Base-by-base conservation (phyloP, 2,329 filamentous ascomycete species). In the Zymoseptoria ardabiliae region DNA sequence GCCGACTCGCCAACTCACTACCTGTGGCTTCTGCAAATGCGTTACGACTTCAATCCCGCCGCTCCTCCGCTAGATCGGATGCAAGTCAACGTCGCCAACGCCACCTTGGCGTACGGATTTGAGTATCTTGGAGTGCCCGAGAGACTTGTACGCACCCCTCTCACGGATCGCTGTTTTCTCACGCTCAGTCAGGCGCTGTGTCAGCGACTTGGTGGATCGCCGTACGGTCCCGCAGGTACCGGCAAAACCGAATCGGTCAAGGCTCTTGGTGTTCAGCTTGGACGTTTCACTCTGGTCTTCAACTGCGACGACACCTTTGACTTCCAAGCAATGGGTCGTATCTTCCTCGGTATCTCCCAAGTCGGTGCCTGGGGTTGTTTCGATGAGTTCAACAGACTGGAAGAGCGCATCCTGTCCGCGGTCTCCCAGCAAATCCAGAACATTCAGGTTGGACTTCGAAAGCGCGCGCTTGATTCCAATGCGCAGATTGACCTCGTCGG, bases 261-360 rank as follows among this genome's bases (percentile, higher is more conserved):
- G 76, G 94, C 94, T 20, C 83, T 99, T 23, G 95, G 94, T 79
- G 84, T 99, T 3, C 92, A 99, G 74, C 86, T 99, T 57, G 95
- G 94, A 72, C 87, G 95, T 61, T 99, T 99, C 74, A 99, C 95
- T 1, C 84, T 99, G 23, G 95, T 99, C 25, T 99, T 99, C 79
- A 99, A 95, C 75, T 99, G 94, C 78, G 94, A 99, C 72, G 94
- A 99, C 76, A 99, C 94, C 0, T 99, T 99, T 70, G 94, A 99
- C 75, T 99, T 97, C 81, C 94, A 99, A 72, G 94, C 94, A 55
- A 99, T 99, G 94, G 95, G 95, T 13, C 90, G 94, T 67, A 99
- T 99, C 69, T 99, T 99, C 83, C 82, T 99, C 41, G 94, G 94
- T 82, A 96, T 99, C 63, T 99, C 95, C 74, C 94, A 99, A 74